phyloP scores from a whole-genome alignment of 257 asterid species.

The Solanum etuberosum region DNA sequence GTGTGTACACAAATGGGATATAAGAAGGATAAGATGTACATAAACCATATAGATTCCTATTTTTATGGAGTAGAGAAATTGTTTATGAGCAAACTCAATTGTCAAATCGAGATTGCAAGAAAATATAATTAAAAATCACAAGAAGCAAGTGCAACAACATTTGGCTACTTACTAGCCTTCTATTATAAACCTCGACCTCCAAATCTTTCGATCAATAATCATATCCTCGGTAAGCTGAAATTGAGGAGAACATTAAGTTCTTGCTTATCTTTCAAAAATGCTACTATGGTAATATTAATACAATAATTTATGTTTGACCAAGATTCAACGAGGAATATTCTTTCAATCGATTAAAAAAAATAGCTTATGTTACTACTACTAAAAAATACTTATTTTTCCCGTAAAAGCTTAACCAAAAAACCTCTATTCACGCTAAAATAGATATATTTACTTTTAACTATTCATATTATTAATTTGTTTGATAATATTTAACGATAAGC shows the following conservation, averaged over 20 bases:
- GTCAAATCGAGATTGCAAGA: background rate
- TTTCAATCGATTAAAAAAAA: background rate
- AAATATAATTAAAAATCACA: background rate
- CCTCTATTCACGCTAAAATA: background rate
- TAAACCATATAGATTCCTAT: background rate
- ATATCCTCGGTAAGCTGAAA: no score
- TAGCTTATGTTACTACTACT: background rate
- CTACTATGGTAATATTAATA: background rate
- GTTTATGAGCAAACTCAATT: accelerated
- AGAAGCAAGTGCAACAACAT: background rate
- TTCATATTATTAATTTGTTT: background rate
- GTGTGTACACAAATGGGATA: background rate
- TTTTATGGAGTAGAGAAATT: background rate
- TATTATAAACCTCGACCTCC: background rate
- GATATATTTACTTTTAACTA: background rate
- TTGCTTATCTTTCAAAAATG: background rate
- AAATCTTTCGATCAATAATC: no score
- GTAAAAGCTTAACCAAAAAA: background rate
- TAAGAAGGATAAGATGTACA: background rate
- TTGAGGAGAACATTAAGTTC: background rate
- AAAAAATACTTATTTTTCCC: background rate
- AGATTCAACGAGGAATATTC: no score
- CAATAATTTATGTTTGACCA: background rate
- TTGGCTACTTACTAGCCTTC: background rate
- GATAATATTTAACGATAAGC: background rate